phyloP scores from a whole-genome alignment of 345 rosid genomes.

The Psidium guajava region DNA sequence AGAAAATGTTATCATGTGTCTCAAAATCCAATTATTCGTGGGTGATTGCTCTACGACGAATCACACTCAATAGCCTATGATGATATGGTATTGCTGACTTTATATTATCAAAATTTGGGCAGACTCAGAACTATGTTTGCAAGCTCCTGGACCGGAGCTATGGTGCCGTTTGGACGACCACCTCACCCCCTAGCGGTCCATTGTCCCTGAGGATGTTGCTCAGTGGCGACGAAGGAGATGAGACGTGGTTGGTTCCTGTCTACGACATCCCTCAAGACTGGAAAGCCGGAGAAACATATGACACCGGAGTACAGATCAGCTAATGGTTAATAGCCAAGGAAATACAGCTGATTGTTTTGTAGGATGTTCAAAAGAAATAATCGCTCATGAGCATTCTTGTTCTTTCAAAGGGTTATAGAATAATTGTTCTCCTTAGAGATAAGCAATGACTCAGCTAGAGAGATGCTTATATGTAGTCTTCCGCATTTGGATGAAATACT shows the following conservation, averaged over 20 bases:
- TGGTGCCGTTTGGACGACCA: conserved; percentile 50
- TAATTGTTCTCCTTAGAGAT: background rate
- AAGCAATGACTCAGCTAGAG: background rate
- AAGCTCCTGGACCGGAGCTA: conserved; percentile 41
- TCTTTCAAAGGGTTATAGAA: background rate
- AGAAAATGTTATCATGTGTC: background rate
- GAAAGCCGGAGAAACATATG: conserved; percentile 54
- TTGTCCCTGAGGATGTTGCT: conserved; percentile 53
- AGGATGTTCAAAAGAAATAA: background rate
- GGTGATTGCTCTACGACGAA: background rate
- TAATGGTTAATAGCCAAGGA: background rate
- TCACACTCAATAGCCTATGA: background rate
- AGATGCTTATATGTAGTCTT: conserved; percentile 9
- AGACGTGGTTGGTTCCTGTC: conserved; percentile 52
- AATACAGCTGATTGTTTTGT: background rate
- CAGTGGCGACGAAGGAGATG: conserved; percentile 44
- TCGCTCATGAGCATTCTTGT: background rate
- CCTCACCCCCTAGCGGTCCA: conserved; percentile 47
- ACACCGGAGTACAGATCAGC: conserved; percentile 47
- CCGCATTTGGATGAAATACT: background rate
- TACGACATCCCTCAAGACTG: conserved; percentile 47
- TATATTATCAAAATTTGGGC: background rate
- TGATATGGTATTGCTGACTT: background rate
- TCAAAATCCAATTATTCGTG: background rate
- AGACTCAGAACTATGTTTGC: conserved; percentile 43